Evolutionary conservation across 371 early-diverging fungal genomes (phyloP).

Genomic region (Mucor circinelloides): DNA sequence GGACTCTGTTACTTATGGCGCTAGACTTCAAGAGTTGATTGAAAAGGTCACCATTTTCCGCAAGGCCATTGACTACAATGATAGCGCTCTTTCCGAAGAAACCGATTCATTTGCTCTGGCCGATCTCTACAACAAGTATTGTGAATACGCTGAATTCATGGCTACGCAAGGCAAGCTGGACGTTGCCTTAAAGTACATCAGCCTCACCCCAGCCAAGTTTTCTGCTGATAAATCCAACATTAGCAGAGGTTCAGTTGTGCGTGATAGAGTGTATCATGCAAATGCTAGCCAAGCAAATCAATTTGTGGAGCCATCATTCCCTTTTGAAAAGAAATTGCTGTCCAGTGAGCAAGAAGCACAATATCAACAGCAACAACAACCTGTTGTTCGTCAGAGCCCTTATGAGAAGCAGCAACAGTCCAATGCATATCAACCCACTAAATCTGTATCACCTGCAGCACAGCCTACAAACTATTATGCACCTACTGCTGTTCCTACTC

Average conservation of each 20-base stretch:
- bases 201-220: conserved; percentile 65
- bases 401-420: not conserved
- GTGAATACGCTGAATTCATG: conserved; percentile 82
- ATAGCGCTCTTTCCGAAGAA: conserved; percentile 30
- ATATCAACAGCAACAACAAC: conserved; percentile 30
- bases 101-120: conserved; percentile 55
- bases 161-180: conserved; percentile 74
- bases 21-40: conserved; percentile 73
- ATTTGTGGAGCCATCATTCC: conserved; percentile 60
- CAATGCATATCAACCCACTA: not conserved
- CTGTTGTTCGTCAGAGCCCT: not conserved
- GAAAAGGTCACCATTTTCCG: conserved; percentile 91
- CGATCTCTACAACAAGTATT: conserved; percentile 78
- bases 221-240: conserved; percentile 63
- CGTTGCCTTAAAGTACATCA: conserved; percentile 75
- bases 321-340: conserved; percentile 53
- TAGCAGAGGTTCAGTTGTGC: conserved; percentile 60
- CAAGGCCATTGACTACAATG: conserved; percentile 79
- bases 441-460: not conserved
- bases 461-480: conserved; percentile 14
- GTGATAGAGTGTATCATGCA: conserved; percentile 74
- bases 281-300: conserved; percentile 47
- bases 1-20: conserved; percentile 15
- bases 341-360: not conserved
- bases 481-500: not conserved